Base-by-base conservation (phyloP, 768 basidiomycete species). In the Piloderma croceum region DNA sequence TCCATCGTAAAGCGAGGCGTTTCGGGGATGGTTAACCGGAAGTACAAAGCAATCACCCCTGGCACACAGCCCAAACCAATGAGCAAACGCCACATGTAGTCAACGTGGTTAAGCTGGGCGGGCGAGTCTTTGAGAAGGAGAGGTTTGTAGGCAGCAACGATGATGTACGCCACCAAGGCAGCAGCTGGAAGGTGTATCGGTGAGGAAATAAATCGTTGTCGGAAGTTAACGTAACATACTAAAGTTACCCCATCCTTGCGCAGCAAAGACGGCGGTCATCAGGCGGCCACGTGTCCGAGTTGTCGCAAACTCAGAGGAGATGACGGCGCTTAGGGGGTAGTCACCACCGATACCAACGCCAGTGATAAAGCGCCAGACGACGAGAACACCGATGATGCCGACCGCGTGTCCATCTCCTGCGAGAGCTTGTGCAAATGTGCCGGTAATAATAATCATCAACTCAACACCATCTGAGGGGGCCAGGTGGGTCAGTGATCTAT, bases 1-100 rank as follows among this genome's bases (percentile, higher is more conserved):
- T 93, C 90, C 84, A 92, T 91, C 43, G 90, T 94, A 61, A 74
- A 77, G 48, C 90, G 87, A 20, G 90, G 90, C 1, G 90, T 92
- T 60, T 92, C 90, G 3, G 90, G 88, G 53, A 93, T 91, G 20
- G 90, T 91, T 24, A 92, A 74, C 58, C 90, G 87, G 83, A 88
- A 92, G 69, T 90, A 92, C 37, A 92, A 77, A 17, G 88, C 90
- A 42, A 90, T 56, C 31, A 70, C 71, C 41, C 78, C 90, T 24
- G 90, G 91, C 36, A 94, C 68, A 41, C 82, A 85, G 33, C 90
- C 90, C 25, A 92, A 69, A 53, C 90, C 90, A 58, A 94, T 90
- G 54, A 93, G 73, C 36, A 92, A 64, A 52, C 90, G 83, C 90
- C 90, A 92, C 57, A 78, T 74, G 55, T 69, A 74, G 62, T 94